Base-by-base conservation (phyloP, 345 rosid genomes). In the Ceriops tagal region DNA sequence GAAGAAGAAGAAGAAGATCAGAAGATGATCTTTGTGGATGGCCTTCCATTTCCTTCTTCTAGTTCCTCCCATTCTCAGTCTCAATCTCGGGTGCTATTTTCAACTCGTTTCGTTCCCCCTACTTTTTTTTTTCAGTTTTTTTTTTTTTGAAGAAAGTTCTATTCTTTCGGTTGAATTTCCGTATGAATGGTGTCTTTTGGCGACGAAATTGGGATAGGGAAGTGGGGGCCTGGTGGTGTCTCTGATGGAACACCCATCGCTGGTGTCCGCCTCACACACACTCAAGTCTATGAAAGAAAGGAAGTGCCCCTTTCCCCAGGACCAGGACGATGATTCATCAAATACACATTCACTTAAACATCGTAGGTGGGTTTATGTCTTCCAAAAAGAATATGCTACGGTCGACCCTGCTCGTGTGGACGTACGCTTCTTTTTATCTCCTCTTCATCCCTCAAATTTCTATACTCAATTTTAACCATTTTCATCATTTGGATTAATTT, bases 361-460 rank as follows among this genome's bases (percentile, higher is more conserved):
- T 28, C 71, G 67, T 35, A 86, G 79, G 79, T 85, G 62, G 70
- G 87, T 89, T 65, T 91, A 88, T 71, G 10, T 93, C 58, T 91
- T 89, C 78, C 98, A 93, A 79, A 79, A 90, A 72, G 98, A 93
- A 77, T 91, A 76, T 66, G 96, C 96, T 2, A 79, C 84, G 1
- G 92, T 91, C 64, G 77, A 85, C 72, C 96, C 92, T 67, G 77
- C 83, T 0, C 78, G 78, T 72, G 97, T 85, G 3, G 84, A 89
- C 82, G 98, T 93, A 84, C 70, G 83, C 53, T 65, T 56, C 58
- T 65, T 56, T 49, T 34, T 39, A 26, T 15, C 19, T 21, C 39
- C 2, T 34, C 8, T 27, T 59, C 16, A 20, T 58, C 5, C 11
- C 64, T 52, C 56, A 5, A 13, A 39, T 3, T 34, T 55, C 21